Evolutionary conservation across 2,329 filamentous ascomycete species (phyloP).

Genomic region (Aspergillus sojae): DNA sequence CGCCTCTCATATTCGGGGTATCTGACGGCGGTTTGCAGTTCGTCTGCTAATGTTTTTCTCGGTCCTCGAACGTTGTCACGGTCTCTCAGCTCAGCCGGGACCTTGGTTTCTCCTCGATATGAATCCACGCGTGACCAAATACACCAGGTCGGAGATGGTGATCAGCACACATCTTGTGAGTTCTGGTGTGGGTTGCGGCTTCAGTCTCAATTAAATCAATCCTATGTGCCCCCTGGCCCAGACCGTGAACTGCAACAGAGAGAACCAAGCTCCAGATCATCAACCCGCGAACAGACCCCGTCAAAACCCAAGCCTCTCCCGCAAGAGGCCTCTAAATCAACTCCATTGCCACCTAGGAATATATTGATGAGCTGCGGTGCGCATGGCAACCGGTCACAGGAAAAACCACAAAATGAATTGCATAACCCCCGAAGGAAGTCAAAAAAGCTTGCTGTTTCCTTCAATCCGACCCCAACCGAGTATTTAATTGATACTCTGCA

Average conservation of each 20-base stretch:
- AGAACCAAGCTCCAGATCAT: neutral
- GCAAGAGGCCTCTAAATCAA: neutral
- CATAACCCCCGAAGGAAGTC: slow-evolving; percentile 10
- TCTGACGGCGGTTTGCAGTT: slow-evolving; percentile 3
- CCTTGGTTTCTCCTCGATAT: neutral
- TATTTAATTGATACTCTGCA: slow-evolving; percentile 35
- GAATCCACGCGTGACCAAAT: neutral
- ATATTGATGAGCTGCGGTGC: neutral
- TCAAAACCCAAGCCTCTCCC: neutral
- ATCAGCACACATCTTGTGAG: slow-evolving; percentile 11
- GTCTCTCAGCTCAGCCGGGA: slow-evolving; percentile 5
- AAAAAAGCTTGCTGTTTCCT: neutral
- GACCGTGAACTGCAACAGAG: neutral
- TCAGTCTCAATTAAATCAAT: slow-evolving; percentile 19
- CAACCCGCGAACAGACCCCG: neutral
- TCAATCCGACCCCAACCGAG: slow-evolving; percentile 31
- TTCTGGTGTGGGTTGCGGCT: slow-evolving; percentile 19
- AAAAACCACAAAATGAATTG: neutral
- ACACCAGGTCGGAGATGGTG: slow-evolving; percentile 2
- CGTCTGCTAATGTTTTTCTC: slow-evolving; percentile 9
- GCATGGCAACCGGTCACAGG: neutral
- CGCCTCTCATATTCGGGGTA: slow-evolving; percentile 9
- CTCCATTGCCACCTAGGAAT: neutral
- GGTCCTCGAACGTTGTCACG: slow-evolving; percentile 1
- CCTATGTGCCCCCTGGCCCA: slow-evolving; percentile 4